phyloP scores from a whole-genome alignment of 78 protist species.

The Guillardia theta region DNA sequence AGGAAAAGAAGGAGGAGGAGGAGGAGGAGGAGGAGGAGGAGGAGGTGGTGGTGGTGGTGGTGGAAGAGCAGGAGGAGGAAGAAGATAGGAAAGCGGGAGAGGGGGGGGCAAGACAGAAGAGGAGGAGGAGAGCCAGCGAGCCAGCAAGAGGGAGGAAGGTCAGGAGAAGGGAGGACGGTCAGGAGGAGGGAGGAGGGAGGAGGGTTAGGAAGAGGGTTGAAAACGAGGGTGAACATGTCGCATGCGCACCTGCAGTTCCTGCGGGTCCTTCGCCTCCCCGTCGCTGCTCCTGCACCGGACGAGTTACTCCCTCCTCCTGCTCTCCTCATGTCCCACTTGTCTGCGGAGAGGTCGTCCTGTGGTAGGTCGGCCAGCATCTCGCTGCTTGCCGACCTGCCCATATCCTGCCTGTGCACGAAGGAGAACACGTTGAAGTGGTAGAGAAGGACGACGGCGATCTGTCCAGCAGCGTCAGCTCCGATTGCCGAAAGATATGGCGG shows the following conservation, averaged over 20 bases:
- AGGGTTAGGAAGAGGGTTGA: not conserved
- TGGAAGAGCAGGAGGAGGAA: too few species aligned
- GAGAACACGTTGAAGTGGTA: not conserved
- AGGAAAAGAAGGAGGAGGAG: not conserved
- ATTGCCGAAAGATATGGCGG: too few species aligned
- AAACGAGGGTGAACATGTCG: not conserved
- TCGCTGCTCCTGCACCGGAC: not conserved
- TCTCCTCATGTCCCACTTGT: too few species aligned
- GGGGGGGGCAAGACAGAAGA: not conserved
- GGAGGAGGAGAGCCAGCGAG: not conserved
- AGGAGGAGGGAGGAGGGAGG: not conserved
- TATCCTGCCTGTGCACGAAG: not conserved
- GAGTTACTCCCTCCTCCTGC: too few species aligned
- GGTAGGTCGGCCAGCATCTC: too few species aligned
- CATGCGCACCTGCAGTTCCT: too few species aligned
- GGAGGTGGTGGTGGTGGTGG: too few species aligned
- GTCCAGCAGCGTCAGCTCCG: too few species aligned
- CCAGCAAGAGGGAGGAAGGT: not conserved
- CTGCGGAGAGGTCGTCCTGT: too few species aligned
- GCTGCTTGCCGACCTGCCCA: not conserved
- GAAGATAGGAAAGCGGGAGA: too few species aligned
- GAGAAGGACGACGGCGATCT: not conserved
- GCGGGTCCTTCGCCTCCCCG: not conserved
- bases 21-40: not conserved
- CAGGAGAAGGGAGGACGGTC: not conserved